Conservation (phyloP, 768 basidiomycete genomes). For the Trametes cubensis region DNA sequence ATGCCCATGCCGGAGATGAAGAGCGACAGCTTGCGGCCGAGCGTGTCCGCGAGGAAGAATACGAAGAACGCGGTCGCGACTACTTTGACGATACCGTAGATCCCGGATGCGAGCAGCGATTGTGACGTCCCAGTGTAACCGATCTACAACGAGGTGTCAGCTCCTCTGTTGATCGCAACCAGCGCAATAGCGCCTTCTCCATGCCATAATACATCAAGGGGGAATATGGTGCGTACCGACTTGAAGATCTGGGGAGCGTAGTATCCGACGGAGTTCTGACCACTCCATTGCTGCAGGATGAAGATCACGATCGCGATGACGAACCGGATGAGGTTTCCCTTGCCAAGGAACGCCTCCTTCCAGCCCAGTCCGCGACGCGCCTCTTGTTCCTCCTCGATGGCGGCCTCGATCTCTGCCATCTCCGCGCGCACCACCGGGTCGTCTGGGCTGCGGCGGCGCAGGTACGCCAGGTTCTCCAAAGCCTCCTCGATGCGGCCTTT, state of each 20-base stretch:
- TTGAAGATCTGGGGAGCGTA: constrained; percentile 76
- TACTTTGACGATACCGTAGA: constrained; percentile 70
- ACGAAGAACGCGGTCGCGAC: constrained; percentile 68
- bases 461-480: constrained; percentile 60
- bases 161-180: not conserved
- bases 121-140: constrained; percentile 64
- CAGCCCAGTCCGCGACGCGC: constrained; percentile 65
- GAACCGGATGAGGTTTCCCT: constrained; percentile 83
- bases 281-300: constrained; percentile 80
- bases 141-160: constrained; percentile 46
- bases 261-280: constrained; percentile 80
- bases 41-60: constrained; percentile 65
- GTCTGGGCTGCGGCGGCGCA: constrained; percentile 49
- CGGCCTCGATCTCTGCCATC: constrained; percentile 81
- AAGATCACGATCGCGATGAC: constrained; percentile 81
- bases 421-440: constrained; percentile 55
- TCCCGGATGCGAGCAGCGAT: constrained; percentile 71
- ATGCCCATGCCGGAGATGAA: constrained; percentile 78
- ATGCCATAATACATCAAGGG: not conserved
- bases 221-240: constrained; percentile 37
- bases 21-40: constrained; percentile 71
- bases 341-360: constrained; percentile 74
- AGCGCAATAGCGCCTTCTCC: too few species aligned
- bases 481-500: constrained; percentile 59
- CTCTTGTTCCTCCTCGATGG: constrained; percentile 71